phyloP scores from a whole-genome alignment of 805 yeast species.

The Babjeviella inositovora region DNA sequence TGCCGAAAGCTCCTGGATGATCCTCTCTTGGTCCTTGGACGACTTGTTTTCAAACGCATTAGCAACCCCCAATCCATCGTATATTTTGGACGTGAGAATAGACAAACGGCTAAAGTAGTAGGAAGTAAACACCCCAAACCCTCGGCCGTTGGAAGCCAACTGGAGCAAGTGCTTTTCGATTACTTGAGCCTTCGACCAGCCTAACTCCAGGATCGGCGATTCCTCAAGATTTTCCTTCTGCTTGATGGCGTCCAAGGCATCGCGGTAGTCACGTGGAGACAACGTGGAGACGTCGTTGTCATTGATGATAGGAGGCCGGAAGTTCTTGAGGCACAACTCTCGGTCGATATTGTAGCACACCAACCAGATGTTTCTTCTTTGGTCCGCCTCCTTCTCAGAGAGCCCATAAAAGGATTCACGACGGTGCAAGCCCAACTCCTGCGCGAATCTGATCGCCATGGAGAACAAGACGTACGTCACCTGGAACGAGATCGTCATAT shows the following conservation, averaged over 20 bases:
- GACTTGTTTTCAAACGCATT: slow-evolving; percentile 7
- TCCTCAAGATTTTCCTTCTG: neutral
- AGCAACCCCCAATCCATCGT: slow-evolving; percentile 10
- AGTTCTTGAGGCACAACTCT: slow-evolving; percentile 23
- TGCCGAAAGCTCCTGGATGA: slow-evolving; percentile 4
- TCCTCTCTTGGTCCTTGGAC: slow-evolving; percentile 4
- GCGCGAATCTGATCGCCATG: slow-evolving; percentile 34
- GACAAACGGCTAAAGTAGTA: slow-evolving; percentile 6
- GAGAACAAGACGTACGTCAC: slow-evolving; percentile 21
- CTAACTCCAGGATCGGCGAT: slow-evolving; percentile 3
- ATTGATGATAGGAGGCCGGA: slow-evolving; percentile 30
- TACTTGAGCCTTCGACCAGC: no score
- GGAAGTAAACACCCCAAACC: neutral
- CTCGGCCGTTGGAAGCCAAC: no score
- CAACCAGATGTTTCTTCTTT: slow-evolving; percentile 30
- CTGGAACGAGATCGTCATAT: slow-evolving; percentile 11
- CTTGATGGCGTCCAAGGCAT: no score
- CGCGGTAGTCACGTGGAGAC: slow-evolving; percentile 1
- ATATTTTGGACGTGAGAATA: slow-evolving; percentile 8
- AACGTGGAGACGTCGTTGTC: slow-evolving; percentile 18
- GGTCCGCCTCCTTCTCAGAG: slow-evolving; percentile 14
- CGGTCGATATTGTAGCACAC: slow-evolving; percentile 27
- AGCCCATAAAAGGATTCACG: slow-evolving; percentile 22
- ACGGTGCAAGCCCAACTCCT: slow-evolving; percentile 41
- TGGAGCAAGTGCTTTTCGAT: no score